These are phyloP conservation scores for Fusarium mangiferae DNA, from an alignment of 2,329 filamentous ascomycete genomes.

Conservation along the genomic window DNA sequence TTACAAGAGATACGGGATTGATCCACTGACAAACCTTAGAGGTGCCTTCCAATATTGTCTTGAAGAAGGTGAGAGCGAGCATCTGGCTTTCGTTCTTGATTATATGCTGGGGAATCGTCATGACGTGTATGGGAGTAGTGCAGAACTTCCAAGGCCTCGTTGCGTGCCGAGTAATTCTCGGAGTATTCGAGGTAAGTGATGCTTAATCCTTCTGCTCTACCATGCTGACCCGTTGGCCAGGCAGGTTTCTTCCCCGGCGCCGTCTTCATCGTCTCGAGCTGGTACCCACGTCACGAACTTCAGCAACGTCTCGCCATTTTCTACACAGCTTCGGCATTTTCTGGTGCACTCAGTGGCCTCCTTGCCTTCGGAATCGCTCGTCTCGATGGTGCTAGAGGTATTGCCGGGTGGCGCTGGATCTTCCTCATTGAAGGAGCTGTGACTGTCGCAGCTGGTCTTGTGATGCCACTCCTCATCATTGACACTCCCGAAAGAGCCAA, in stretches of 20 bases:
- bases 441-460: conserved; percentile 49
- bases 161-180: conserved; percentile 55
- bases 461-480: conserved; percentile 53
- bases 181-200: conserved; percentile 49
- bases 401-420: conserved; percentile 62
- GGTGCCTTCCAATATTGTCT: conserved; percentile 49
- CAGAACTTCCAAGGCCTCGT: conserved; percentile 59
- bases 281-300: conserved; percentile 46
- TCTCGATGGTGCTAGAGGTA: conserved; percentile 55
- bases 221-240: neutral
- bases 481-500: conserved; percentile 49
- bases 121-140: conserved; percentile 57
- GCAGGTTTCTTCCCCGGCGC: conserved; percentile 55
- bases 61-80: conserved; percentile 49
- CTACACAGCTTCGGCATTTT: conserved; percentile 49
- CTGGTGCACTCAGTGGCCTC: conserved; percentile 58
- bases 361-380: conserved; percentile 56
- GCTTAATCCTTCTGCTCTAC: accelerated
- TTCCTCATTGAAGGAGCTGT: conserved; percentile 63
- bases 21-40: conserved; percentile 44
- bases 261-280: conserved; percentile 44
- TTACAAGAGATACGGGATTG: neutral
- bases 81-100: conserved; percentile 50
- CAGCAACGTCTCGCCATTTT: conserved; percentile 48
- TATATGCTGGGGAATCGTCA: conserved; percentile 56